Conservation (phyloP, 441 rosid genomes). For the Euphorbia corollata region DNA sequence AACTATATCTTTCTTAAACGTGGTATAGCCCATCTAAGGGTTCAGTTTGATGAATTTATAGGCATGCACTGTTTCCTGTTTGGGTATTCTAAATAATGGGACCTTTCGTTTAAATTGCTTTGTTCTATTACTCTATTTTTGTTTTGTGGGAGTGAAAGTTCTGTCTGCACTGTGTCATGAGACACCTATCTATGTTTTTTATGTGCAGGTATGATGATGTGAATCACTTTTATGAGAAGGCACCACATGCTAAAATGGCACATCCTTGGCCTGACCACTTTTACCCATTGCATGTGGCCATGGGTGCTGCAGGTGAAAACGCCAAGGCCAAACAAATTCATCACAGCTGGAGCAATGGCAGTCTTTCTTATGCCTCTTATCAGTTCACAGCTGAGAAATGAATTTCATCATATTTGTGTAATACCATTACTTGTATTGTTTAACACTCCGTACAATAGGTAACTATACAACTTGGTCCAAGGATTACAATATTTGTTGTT, state of each 20-base stretch:
- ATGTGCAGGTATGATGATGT: constrained; percentile 60
- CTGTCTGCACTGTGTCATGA: neutral
- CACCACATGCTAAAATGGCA: constrained; percentile 65
- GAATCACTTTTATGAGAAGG: constrained; percentile 52
- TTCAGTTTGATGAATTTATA: neutral
- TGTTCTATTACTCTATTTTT: neutral
- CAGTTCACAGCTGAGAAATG: constrained; percentile 38
- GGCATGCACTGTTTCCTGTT: neutral
- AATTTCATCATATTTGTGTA: constrained; percentile 5
- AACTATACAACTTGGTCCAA: neutral
- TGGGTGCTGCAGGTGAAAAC: constrained; percentile 79
- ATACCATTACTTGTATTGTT: neutral
- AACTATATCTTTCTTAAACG: too few relatives aligned
- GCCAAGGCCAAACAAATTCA: constrained; percentile 73
- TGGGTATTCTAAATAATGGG: neutral
- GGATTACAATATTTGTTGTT: neutral
- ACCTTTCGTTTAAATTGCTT: neutral
- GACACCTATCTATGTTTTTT: neutral
- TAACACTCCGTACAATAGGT: neutral
- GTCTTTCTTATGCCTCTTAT: constrained; percentile 78
- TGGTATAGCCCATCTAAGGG: neutral
- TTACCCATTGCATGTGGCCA: constrained; percentile 78
- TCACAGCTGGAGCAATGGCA: constrained; percentile 66
- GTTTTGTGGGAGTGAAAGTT: neutral
- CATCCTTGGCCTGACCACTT: constrained; percentile 93